Base-by-base conservation (phyloP, 2,329 filamentous ascomycete species). In the Exserohilum rostratum region DNA sequence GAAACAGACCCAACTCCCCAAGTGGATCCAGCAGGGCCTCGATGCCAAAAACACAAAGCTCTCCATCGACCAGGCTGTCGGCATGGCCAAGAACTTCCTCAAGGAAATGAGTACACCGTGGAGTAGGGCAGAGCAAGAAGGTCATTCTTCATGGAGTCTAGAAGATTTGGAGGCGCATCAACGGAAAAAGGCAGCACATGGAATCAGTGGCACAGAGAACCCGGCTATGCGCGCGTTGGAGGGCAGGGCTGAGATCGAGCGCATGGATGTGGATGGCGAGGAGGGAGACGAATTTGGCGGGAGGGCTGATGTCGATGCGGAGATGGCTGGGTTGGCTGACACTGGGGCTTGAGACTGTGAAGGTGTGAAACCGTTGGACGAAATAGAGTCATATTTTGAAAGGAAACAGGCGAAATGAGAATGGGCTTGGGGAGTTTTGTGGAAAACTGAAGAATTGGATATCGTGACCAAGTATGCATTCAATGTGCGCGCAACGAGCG, bases 51-150 rank as follows among this genome's bases (percentile, higher is more conserved):
- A 96, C 64, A 87, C 89, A 10, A 97, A 96, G 66, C 81, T 99
- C 57, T 96, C 90, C 69, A 96, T 95, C 0, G 95, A 99, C 70
- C 96, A 98, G 87, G 91, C 93, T 0, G 89, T 96, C 15, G 90
- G 91, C 51, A 88, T 85, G 42, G 93, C 95, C 10, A 92, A 96
- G 77, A 89, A 89, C 47, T 99, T 99, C 76, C 76, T 99, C 69
- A 85, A 90, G 57, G 88, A 87, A 22, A 99, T 99, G 91, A 93
- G 91, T 4, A 91, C 96, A 72, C 93, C 93, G 3, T 96, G 96
- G 78, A 86, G 86, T 39, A 80, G 87, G 0, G 88, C 85, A 62
- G 88, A 96, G 72, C 92, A 96, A 69, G 93, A 97, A 63, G 95
- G 93, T 0, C 90, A 97, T 68, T 95, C 90, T 67, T 96, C 90